Conservation (phyloP, 176 grass and related monocot species). For the Carex parvula region DNA sequence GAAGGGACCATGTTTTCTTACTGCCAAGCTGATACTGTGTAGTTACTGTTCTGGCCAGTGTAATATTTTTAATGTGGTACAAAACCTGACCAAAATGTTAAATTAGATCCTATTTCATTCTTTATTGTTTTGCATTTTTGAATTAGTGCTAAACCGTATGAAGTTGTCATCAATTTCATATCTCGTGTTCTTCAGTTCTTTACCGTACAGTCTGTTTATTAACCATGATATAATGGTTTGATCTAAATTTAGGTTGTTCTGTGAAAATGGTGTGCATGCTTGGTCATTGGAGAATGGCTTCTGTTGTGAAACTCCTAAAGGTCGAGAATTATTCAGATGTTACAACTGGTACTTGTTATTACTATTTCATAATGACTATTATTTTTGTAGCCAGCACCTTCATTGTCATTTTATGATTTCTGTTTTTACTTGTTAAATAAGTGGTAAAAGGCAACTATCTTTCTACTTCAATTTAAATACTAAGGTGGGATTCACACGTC, state of each 20-base stretch:
- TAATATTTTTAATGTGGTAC: neutral
- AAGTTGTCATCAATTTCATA: neutral
- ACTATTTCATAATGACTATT: neutral
- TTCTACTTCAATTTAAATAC: neutral
- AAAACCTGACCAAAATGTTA: neutral
- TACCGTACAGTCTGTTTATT: neutral
- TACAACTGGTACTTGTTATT: conserved; percentile 20
- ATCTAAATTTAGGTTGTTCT: conserved; percentile 12
- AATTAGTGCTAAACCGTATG: neutral
- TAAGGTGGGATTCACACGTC: neutral
- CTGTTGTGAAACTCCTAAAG: conserved; percentile 19
- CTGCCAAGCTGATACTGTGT: neutral
- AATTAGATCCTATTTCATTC: neutral
- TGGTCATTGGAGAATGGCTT: conserved; percentile 28
- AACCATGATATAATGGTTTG: conserved; percentile 10
- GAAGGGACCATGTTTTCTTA: neutral
- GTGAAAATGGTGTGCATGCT: conserved; percentile 32
- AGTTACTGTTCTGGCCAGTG: neutral
- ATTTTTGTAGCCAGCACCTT: neutral
- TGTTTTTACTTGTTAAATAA: neutral
- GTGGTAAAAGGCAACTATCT: neutral
- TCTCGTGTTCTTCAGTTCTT: neutral
- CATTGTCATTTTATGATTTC: neutral
- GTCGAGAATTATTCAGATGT: conserved; percentile 20
- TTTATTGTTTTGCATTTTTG: neutral